A percentile compares a stretch with the other conserved stretches of the same genome.
These are phyloP conservation scores for Emmonsia crescens DNA, from an alignment of 2,329 filamentous ascomycete genomes.

Conservation along the genomic window DNA sequence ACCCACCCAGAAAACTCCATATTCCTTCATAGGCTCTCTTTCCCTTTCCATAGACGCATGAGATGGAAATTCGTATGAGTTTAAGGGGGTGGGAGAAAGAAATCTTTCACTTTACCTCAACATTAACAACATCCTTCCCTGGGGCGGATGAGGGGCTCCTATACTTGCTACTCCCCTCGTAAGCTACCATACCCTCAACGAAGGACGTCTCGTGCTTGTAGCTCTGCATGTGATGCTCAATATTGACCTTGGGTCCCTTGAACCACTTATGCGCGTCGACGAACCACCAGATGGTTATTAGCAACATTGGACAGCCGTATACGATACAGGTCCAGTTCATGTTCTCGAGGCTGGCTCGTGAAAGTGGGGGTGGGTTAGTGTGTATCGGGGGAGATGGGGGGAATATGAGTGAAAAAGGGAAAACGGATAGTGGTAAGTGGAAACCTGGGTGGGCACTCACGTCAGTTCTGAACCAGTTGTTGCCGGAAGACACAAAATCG, in stretches of 20 bases:
- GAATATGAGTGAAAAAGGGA: background rate
- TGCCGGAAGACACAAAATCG: slow-evolving; percentile 55
- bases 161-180: background rate
- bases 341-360: slow-evolving; percentile 23
- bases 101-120: background rate
- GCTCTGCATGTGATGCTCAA: slow-evolving; percentile 39
- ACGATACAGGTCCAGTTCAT: slow-evolving; percentile 64
- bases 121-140: background rate
- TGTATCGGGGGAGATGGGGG: slow-evolving; percentile 4
- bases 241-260: slow-evolving; percentile 58
- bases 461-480: slow-evolving; percentile 45
- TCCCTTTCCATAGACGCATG: background rate
- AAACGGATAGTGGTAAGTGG: background rate
- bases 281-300: slow-evolving; percentile 51
- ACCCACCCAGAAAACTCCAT: background rate
- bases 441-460: slow-evolving; percentile 16
- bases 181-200: background rate
- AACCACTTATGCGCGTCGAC: slow-evolving; percentile 58
- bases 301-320: slow-evolving; percentile 53
- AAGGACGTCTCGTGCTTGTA: background rate
- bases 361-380: background rate
- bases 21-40: background rate
- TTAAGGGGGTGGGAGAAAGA: background rate
- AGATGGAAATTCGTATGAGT: background rate
- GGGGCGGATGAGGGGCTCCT: background rate